Evolutionary conservation across 768 basidiomycete genomes (phyloP).

Genomic region (Mrakia blollopis): DNA sequence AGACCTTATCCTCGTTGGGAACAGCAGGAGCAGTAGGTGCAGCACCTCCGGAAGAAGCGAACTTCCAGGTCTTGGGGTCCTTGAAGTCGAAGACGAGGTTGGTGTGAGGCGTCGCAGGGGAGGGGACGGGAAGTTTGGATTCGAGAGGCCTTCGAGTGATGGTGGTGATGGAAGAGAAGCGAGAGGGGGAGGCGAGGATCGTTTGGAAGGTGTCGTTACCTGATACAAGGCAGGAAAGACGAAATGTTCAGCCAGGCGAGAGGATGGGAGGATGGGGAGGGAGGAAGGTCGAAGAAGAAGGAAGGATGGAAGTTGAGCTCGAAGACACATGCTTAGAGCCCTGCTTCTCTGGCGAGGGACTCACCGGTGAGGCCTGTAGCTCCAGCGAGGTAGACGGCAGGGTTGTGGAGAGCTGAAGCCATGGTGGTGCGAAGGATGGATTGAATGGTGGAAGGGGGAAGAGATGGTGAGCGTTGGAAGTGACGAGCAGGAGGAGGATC

Average conservation of each 20-base stretch:
- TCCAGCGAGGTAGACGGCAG: constrained; percentile 38
- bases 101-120: constrained; percentile 29
- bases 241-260: too few species aligned
- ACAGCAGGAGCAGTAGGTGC: background rate
- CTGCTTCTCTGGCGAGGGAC: too few species aligned
- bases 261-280: background rate
- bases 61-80: constrained; percentile 17
- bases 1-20: constrained; percentile 26
- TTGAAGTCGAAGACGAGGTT: constrained; percentile 33
- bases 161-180: constrained; percentile 38
- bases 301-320: background rate
- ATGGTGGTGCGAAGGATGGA: background rate
- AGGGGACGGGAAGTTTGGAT: background rate
- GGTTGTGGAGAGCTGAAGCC: background rate
- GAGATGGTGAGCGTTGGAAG: too few species aligned
- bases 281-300: background rate
- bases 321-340: too few species aligned
- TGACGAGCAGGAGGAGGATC: too few species aligned
- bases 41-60: constrained; percentile 31
- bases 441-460: background rate
- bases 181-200: constrained; percentile 35
- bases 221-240: background rate
- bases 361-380: constrained; percentile 41
- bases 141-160: constrained; percentile 37
- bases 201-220: constrained; percentile 36